Evolutionary conservation across 345 rosid genomes (phyloP).

Genomic region (Syzygium oleosum): DNA sequence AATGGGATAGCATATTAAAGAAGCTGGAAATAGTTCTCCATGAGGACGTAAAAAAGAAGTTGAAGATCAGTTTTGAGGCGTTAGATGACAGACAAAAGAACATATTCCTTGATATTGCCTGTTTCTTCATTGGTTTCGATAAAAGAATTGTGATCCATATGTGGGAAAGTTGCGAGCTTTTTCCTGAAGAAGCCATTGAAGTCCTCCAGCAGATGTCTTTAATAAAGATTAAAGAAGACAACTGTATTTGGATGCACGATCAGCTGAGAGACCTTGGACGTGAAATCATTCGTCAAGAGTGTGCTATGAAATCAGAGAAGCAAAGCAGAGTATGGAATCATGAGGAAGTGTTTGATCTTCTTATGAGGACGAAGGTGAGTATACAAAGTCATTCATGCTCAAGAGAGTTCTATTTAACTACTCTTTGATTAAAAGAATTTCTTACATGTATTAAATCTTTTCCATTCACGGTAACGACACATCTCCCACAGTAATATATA

Average conservation of each 20-base stretch:
- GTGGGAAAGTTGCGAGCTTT: neutral
- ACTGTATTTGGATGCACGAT: neutral
- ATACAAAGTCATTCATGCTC: neutral
- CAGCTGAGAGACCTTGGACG: neutral
- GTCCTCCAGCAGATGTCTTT: neutral
- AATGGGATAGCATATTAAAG: rapidly evolving
- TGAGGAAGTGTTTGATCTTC: neutral
- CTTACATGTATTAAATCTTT: neutral
- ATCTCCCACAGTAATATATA: too few species aligned
- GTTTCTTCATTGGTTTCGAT: neutral
- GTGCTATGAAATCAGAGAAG: neutral
- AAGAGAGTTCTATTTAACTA: neutral
- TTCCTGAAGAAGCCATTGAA: neutral
- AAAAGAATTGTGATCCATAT: neutral
- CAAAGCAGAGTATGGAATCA: neutral
- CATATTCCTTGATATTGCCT: neutral
- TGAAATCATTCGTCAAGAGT: too few species aligned
- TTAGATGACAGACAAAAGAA: neutral
- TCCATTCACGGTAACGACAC: too few species aligned
- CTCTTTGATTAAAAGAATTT: too few species aligned
- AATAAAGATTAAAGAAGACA: too few species aligned
- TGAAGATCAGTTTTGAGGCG: neutral
- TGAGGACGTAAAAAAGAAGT: rapidly evolving
- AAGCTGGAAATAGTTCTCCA: rapidly evolving
- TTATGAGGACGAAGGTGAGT: neutral